Base-by-base conservation (phyloP, 2,329 filamentous ascomycete genomes). In the Pestalotiopsis sp. region DNA sequence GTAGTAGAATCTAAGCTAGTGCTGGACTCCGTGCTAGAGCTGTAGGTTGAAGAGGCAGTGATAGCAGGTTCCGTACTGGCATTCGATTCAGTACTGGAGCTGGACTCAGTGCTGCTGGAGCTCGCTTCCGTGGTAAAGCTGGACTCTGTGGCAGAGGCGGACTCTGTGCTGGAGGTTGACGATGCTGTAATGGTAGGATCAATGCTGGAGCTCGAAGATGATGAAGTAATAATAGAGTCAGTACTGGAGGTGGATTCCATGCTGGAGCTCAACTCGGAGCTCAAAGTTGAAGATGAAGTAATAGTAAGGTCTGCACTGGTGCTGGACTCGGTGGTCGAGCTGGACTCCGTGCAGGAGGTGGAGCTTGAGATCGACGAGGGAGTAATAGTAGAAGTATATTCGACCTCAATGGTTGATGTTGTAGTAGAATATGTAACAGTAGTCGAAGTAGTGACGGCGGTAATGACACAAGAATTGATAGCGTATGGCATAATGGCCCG, bases 311-410 rank as follows among this genome's bases (percentile, higher is more conserved):
- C 25, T 23, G 20, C 25, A 31, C 20, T 23, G 20, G n/a, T 58
- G 20, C 20, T 58, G 25, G 56, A 58, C 7, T 58, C 20, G 13
- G 56, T 58, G 56, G n/a, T 27, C 4, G 56, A 58, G 56, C 20
- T 23, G 25, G 39, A 41, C 39, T 41, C 39, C 39, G 14, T 58
- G n/a, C 56, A 25, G n/a, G 2, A 58, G 56, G 20, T 58, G 7
- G 56, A 58, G 56, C 56, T 31, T n/a, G 25, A 58, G 56, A 31
- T 23, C 25, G 56, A 58, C 2, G 17, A 58, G 20, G 56, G 56
- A 58, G 56, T 58, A 7, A 58, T 58, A 58, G 56, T 58, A 58
- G 56, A 58, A 31, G 56, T 58, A 58, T 58, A 58, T 25, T 58
- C 56, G 56, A 58, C 25, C 17, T 58, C 56, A 31, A 23, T 2